Percentiles rank a stretch among this genome's conserved stretches.
phyloP scores from a whole-genome alignment of 2,329 filamentous ascomycete species.

The Parasarocladium wereldwijsianum region DNA sequence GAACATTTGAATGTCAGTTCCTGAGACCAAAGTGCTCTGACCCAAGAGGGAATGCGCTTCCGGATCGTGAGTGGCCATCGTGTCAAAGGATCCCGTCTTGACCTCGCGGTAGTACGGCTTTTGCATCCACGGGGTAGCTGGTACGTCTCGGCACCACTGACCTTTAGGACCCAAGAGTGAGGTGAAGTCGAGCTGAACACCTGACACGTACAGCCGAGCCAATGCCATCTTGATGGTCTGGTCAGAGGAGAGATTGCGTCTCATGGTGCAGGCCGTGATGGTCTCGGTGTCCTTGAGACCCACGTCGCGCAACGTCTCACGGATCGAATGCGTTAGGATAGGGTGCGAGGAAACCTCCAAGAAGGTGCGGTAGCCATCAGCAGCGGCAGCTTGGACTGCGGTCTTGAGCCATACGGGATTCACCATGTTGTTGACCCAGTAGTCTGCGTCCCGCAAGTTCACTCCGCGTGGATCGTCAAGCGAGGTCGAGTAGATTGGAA shows the following conservation, averaged over 20 bases:
- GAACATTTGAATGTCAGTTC: constrained; percentile 4
- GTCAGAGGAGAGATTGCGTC: background rate
- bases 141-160: background rate
- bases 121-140: constrained; percentile 1
- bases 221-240: background rate
- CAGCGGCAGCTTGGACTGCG: constrained; percentile 4
- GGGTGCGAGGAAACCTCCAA: constrained; percentile 6
- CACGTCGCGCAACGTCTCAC: constrained; percentile 4
- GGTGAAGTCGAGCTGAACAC: background rate
- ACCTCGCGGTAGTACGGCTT: background rate
- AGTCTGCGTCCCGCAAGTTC: constrained; percentile 3
- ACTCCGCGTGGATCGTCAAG: constrained; percentile 3
- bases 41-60: constrained; percentile 5
- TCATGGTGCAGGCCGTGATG: background rate
- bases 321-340: constrained; percentile 5
- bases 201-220: background rate
- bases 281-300: constrained; percentile 2
- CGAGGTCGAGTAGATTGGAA: constrained; percentile 6
- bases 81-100: background rate
- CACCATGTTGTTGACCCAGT: constrained; percentile 8
- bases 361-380: constrained; percentile 6
- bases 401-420: constrained; percentile 5
- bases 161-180: background rate
- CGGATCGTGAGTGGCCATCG: constrained; percentile 1
- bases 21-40: constrained; percentile 3